These are phyloP conservation scores for Jasminum sambac DNA, from an alignment of 257 asterid species.

Conservation along the genomic window DNA sequence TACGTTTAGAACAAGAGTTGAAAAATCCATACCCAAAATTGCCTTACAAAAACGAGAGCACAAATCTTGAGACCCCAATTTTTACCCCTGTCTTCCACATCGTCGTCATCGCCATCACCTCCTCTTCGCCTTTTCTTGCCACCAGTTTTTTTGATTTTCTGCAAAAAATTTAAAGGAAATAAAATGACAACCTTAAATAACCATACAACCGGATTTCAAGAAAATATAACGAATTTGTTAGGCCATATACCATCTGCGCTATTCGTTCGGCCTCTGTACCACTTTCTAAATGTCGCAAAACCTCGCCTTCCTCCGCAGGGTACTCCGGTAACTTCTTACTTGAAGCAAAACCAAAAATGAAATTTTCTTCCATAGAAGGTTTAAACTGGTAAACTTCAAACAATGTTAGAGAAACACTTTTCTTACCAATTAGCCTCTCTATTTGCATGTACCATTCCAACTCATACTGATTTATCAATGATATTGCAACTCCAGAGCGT, in stretches of 20 bases:
- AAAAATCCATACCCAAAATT: background rate
- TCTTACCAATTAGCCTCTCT: constrained; percentile 78
- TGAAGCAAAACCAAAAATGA: constrained; percentile 29
- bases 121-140: constrained; percentile 46
- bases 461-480: constrained; percentile 83
- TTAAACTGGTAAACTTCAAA: background rate
- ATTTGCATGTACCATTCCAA: constrained; percentile 86
- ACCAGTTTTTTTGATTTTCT: constrained; percentile 72
- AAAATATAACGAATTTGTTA: too few species aligned
- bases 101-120: constrained; percentile 45
- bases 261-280: constrained; percentile 86
- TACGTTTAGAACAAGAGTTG: background rate
- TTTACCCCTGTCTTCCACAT: constrained; percentile 48
- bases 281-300: constrained; percentile 58
- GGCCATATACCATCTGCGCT: constrained; percentile 71
- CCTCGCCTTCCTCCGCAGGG: constrained; percentile 79
- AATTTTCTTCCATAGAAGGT: constrained; percentile 3
- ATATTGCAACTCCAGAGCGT: constrained; percentile 86
- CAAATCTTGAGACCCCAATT: constrained; percentile 35
- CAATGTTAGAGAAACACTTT: background rate
- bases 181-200: background rate
- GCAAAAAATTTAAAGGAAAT: constrained; percentile 22
- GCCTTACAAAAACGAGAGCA: background rate
- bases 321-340: constrained; percentile 74
- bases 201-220: too few species aligned